These are phyloP conservation scores for Chalciporus chontae DNA, from an alignment of 768 basidiomycete genomes.

Conservation along the genomic window DNA sequence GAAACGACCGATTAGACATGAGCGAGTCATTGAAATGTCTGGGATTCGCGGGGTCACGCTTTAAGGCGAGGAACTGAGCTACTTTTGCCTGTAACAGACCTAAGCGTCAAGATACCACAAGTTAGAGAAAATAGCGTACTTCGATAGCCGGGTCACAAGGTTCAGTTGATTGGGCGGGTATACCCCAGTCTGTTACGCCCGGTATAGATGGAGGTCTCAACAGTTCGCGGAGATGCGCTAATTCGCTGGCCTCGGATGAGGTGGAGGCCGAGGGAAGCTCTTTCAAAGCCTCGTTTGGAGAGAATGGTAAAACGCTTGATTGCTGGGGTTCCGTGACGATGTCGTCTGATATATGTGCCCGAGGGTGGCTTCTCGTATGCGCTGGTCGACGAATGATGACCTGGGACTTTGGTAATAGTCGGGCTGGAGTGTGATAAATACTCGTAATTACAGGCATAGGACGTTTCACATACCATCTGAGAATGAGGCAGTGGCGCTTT, in stretches of 20 bases:
- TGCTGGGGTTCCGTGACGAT: slow-evolving; percentile 23
- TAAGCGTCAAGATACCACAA: neutral
- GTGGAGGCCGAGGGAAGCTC: slow-evolving; percentile 12
- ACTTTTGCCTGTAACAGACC: slow-evolving; percentile 63
- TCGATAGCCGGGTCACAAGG: slow-evolving; percentile 62
- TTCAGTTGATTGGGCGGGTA: slow-evolving; percentile 54
- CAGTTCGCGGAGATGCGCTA: slow-evolving; percentile 50
- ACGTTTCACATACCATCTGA: slow-evolving; percentile 28
- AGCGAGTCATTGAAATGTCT: slow-evolving; percentile 96
- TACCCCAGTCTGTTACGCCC: slow-evolving; percentile 72
- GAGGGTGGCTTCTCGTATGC: slow-evolving; percentile 45
- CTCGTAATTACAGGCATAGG: neutral
- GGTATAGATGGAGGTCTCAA: slow-evolving; percentile 63
- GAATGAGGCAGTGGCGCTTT: slow-evolving; percentile 23
- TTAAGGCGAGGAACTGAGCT: slow-evolving; percentile 70
- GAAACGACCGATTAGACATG: slow-evolving; percentile 88
- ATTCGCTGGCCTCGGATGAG: slow-evolving; percentile 40
- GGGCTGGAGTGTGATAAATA: slow-evolving; percentile 27
- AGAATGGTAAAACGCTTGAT: neutral
- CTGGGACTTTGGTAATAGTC: slow-evolving; percentile 48
- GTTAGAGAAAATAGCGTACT: slow-evolving; percentile 35
- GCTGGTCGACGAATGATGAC: slow-evolving; percentile 54
- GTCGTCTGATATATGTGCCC: slow-evolving; percentile 50
- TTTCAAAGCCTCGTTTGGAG: slow-evolving; percentile 18
- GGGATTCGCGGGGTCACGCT: slow-evolving; percentile 55